Percentiles rank a stretch among this genome's conserved stretches.
phyloP scores from a whole-genome alignment of 2,329 filamentous ascomycete genomes.

The Kalmusia sp. region DNA sequence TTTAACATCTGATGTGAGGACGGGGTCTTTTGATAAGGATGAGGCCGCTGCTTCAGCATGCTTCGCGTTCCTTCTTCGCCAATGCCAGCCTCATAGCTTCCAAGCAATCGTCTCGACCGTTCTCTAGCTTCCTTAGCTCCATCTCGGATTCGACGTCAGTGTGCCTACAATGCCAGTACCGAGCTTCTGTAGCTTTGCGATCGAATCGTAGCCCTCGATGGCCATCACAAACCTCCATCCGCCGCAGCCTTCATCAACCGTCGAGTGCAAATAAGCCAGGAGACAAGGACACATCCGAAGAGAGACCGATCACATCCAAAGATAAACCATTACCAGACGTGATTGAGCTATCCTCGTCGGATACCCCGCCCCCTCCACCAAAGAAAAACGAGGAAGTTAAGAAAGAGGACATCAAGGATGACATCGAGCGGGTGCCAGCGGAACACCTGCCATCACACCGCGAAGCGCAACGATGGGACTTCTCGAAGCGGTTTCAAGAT shows the following conservation, averaged over 20 bases:
- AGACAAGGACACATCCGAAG: slow-evolving; percentile 19
- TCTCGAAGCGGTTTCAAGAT: slow-evolving; percentile 68
- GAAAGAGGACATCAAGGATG: slow-evolving; percentile 23
- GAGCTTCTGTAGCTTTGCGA: slow-evolving; percentile 23
- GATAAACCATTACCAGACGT: neutral
- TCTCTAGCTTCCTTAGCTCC: slow-evolving; percentile 14
- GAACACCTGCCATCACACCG: slow-evolving; percentile 60
- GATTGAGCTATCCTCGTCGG: neutral
- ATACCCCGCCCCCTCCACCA: slow-evolving; percentile 7
- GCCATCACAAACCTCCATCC: neutral
- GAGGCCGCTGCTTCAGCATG: slow-evolving; percentile 51
- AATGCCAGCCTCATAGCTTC: slow-evolving; percentile 21
- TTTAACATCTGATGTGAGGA: slow-evolving; percentile 31
- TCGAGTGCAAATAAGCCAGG: slow-evolving; percentile 23
- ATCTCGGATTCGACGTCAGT: slow-evolving; percentile 23
- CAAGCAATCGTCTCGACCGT: slow-evolving; percentile 14
- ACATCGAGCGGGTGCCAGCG: slow-evolving; percentile 41
- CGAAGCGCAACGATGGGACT: slow-evolving; percentile 61
- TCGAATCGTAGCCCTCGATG: slow-evolving; percentile 13
- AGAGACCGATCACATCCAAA: neutral
- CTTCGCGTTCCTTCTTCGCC: slow-evolving; percentile 41
- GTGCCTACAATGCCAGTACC: slow-evolving; percentile 41
- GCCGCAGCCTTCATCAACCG: slow-evolving; percentile 17
- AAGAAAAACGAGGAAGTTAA: slow-evolving; percentile 14
- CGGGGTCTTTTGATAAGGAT: slow-evolving; percentile 36